These are phyloP conservation scores for Aspergillus affinis DNA, from an alignment of 495 filamentous ascomycete species.

Conservation along the genomic window DNA sequence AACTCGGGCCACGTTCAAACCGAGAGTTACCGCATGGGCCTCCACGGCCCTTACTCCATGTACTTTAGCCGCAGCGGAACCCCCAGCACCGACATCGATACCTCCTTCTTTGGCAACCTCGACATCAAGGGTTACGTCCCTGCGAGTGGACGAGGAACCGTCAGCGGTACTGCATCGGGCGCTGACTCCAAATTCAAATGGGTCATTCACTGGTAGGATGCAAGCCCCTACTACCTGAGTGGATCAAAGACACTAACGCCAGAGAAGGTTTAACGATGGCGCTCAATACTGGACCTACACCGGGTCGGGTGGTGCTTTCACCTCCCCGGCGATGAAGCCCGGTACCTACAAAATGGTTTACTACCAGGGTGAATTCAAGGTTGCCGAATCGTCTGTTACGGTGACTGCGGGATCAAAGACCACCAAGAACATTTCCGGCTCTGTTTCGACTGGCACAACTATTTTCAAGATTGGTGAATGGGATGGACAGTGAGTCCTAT, in stretches of 20 bases:
- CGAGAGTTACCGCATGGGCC: constrained; percentile 58
- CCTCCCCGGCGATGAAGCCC: constrained; percentile 64
- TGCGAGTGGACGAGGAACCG: constrained; percentile 52
- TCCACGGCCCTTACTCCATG: constrained; percentile 68
- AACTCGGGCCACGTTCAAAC: constrained; percentile 51
- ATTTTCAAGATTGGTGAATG: constrained; percentile 65
- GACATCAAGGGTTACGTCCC: constrained; percentile 58
- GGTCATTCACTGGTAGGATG: constrained; percentile 58
- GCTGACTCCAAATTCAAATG: constrained; percentile 45
- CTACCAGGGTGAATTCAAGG: constrained; percentile 62
- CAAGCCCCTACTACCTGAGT: not conserved
- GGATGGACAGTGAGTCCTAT: constrained; percentile 47
- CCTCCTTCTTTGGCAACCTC: constrained; percentile 59
- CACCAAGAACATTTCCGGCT: constrained; percentile 52
- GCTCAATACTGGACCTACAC: constrained; percentile 67
- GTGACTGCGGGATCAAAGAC: constrained; percentile 55
- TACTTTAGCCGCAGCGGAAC: constrained; percentile 59
- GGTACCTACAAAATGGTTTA: constrained; percentile 67
- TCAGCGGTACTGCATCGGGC: constrained; percentile 57
- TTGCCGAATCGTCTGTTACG: constrained; percentile 51
- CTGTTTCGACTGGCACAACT: constrained; percentile 43
- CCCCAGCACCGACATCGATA: constrained; percentile 51
- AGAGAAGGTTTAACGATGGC: constrained; percentile 47
- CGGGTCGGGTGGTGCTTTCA: constrained; percentile 52
- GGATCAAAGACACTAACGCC: not conserved